These are phyloP conservation scores for Cyclotella atomus DNA, from an alignment of 108 stramenopile species.

Conservation along the genomic window DNA sequence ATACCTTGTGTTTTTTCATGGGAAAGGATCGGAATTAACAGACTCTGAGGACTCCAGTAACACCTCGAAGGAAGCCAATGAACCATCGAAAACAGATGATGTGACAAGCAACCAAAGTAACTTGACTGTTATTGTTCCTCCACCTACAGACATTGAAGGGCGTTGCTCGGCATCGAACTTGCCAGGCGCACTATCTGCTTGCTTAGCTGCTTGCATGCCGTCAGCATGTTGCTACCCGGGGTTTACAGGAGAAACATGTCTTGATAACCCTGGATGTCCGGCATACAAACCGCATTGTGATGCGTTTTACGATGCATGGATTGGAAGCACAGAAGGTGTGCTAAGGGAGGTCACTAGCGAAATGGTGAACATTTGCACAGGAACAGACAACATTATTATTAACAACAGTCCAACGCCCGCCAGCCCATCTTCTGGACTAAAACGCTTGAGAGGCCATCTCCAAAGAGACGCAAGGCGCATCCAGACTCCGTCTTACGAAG, in stretches of 20 bases:
- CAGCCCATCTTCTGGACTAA: background rate
- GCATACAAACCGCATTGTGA: conserved; percentile 37
- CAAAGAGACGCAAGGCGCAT: background rate
- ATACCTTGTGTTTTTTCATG: background rate
- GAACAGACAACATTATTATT: background rate
- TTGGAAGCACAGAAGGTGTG: conserved; percentile 29
- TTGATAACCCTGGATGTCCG: conserved; percentile 9
- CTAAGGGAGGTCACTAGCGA: conserved; percentile 1
- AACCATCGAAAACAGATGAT: background rate
- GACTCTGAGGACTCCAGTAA: background rate
- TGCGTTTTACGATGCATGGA: conserved; percentile 32
- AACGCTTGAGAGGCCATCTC: conserved; percentile 1
- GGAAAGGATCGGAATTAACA: background rate
- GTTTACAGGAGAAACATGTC: conserved; percentile 3
- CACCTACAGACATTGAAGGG: conserved; percentile 27
- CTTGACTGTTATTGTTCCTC: background rate
- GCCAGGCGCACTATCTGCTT: conserved; percentile 27
- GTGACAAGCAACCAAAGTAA: background rate
- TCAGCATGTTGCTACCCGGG: conserved; percentile 26
- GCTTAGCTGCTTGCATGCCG: conserved; percentile 21
- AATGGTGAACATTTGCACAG: conserved; percentile 7
- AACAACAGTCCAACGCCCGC: background rate
- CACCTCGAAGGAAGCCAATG: background rate
- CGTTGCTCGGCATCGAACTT: conserved; percentile 38
- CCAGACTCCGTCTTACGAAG: background rate